These are phyloP conservation scores for Pseudisothecium myosuroides DNA, from an alignment of 225 moss, liverwort and hornwort genomes.

Conservation along the genomic window DNA sequence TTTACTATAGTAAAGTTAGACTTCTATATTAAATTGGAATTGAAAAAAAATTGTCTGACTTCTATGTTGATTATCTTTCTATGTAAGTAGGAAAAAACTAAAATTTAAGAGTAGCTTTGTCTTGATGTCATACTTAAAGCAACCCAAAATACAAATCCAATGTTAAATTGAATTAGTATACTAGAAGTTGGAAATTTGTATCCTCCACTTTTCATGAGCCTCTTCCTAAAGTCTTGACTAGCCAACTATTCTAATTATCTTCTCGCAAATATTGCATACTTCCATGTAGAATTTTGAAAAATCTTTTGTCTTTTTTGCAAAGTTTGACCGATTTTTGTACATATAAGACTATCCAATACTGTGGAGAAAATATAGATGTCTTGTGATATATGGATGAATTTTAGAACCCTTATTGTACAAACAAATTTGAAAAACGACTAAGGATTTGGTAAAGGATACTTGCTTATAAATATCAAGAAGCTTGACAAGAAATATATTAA, in stretches of 20 bases:
- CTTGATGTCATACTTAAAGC: not conserved
- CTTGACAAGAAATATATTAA: not conserved
- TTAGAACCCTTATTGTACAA: not conserved
- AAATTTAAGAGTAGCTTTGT: not conserved
- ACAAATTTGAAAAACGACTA: not conserved
- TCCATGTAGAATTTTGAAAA: not conserved
- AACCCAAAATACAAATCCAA: not conserved
- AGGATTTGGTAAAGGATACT: no score
- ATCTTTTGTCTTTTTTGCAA: not conserved
- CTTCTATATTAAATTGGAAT: not conserved
- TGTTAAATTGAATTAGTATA: not conserved
- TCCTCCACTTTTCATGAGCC: rapidly evolving
- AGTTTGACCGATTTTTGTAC: not conserved
- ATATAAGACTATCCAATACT: rapidly evolving
- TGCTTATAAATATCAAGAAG: no score
- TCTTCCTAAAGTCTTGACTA: not conserved
- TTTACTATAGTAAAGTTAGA: not conserved
- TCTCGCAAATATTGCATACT: not conserved
- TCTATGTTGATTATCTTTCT: not conserved
- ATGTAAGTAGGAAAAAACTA: no score
- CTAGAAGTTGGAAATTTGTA: not conserved
- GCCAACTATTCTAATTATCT: not conserved
- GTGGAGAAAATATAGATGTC: not conserved
- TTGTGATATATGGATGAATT: not conserved
- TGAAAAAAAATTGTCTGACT: not conserved